Evolutionary conservation across 2,329 filamentous ascomycete genomes (phyloP).

Genomic region (Colletotrichum eleusines): DNA sequence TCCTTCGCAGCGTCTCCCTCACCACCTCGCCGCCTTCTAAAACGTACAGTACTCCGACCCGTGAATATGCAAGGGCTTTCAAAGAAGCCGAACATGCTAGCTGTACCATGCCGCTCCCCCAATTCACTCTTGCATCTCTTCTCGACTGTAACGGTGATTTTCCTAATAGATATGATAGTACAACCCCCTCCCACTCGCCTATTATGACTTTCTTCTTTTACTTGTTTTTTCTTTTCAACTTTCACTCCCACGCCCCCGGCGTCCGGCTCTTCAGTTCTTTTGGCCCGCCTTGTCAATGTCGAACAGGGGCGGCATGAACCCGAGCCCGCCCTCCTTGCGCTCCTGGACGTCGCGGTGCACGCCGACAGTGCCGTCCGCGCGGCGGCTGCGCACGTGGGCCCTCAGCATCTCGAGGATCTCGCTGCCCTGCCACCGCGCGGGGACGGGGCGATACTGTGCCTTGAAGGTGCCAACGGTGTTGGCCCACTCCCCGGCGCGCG

Average conservation of each 20-base stretch:
- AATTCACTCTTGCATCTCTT: not conserved
- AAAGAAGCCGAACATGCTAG: not conserved
- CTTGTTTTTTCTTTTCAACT: not conserved
- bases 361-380: slow-evolving; percentile 55
- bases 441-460: slow-evolving; percentile 92
- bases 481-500: slow-evolving; percentile 84
- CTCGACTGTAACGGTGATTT: not conserved
- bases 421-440: slow-evolving; percentile 84
- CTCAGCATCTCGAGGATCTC: slow-evolving; percentile 83
- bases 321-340: slow-evolving; percentile 60
- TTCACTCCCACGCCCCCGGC: not conserved
- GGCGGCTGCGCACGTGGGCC: slow-evolving; percentile 78
- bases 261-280: slow-evolving; percentile 12
- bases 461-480: slow-evolving; percentile 96
- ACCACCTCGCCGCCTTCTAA: not conserved
- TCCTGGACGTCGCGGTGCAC: slow-evolving; percentile 44
- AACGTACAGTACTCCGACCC: not conserved
- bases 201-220: not conserved
- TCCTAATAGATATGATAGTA: slow-evolving; percentile 22
- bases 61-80: not conserved
- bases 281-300: slow-evolving; percentile 35
- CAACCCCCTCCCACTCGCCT: not conserved
- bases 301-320: slow-evolving; percentile 66
- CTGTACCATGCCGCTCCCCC: not conserved
- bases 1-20: not conserved